Base-by-base conservation (phyloP, 768 basidiomycete genomes). In the Coprinellus micaceus region DNA sequence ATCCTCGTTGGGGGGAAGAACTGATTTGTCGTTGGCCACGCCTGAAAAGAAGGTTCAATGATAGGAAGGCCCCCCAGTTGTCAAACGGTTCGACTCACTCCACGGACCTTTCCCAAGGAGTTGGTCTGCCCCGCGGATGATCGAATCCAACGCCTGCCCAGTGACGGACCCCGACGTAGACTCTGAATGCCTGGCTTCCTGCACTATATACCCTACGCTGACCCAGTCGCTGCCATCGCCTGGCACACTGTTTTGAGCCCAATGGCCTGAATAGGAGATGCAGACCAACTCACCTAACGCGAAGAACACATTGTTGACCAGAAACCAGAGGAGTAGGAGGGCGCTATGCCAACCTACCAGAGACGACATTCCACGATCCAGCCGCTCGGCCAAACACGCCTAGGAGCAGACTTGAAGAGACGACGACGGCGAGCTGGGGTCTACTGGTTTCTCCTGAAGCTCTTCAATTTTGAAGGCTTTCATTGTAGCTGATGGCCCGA, bases 221-320 rank as follows among this genome's bases (percentile, higher is more conserved):
- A 82, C 72, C 80, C 81, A 83, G 64, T 82, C 79, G 55, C 67
- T 78, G 1, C 72, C 67, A 58, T 80, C 78, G 30, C 73, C 78
- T 81, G 45, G 26, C 19, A 30, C 2, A 22, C 13, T 56, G 22
- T 21, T 21, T 39, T 29, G 24, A 57, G 50, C 21, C 10, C 12
- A 9, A 11, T 10, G 3, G 10, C 19, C 12, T 37, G 13, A 21
- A 6, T 28, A 26, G 29, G 1, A 37, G 15, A 12, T 19, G n/a
- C 46, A 49, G 19, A 4, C 12, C 19, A 29, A 22, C 54, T 40
- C n/a, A 49, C 47, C 19, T 49, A 25, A 25, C n/a, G 10, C n/a
- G 19, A 9, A 10, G n/a, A 6, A 29, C 15, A 21, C 28, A 21
- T 49, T 30, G 47, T 49, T 49, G 47, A 49, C 47, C 47, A 49